Evolutionary conservation across 2,329 filamentous ascomycete genomes (phyloP).

Genomic region (Sporothrix curviconia): DNA sequence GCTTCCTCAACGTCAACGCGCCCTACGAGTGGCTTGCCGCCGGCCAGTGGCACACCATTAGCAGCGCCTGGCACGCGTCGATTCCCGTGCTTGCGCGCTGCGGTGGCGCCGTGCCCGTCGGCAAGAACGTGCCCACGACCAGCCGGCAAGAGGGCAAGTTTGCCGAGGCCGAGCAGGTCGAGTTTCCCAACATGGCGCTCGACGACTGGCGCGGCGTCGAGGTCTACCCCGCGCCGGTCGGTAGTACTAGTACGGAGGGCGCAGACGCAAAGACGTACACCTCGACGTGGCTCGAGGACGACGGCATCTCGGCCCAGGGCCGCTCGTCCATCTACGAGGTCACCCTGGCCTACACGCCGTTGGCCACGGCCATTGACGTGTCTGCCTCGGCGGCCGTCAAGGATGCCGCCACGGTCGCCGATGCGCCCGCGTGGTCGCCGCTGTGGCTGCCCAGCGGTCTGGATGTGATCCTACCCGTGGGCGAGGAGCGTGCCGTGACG

Average conservation of each 20-base stretch:
- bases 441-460: slow-evolving; percentile 25
- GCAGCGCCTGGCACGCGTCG: slow-evolving; percentile 26
- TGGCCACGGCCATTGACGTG: slow-evolving; percentile 19
- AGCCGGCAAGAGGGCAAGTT: slow-evolving; percentile 16
- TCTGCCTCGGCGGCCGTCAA: slow-evolving; percentile 13
- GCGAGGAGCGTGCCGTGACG: slow-evolving; percentile 26
- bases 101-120: slow-evolving; percentile 29
- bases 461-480: slow-evolving; percentile 26
- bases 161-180: slow-evolving; percentile 20
- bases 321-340: slow-evolving; percentile 23
- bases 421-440: slow-evolving; percentile 22
- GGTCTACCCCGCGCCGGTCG: slow-evolving; percentile 27
- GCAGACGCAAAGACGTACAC: slow-evolving; percentile 19
- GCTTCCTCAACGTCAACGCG: slow-evolving; percentile 52
- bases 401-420: slow-evolving; percentile 13
- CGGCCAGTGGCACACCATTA: slow-evolving; percentile 27
- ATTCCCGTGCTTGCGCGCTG: slow-evolving; percentile 28
- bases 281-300: slow-evolving; percentile 28
- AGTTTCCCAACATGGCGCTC: slow-evolving; percentile 26
- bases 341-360: slow-evolving; percentile 21
- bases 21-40: slow-evolving; percentile 44
- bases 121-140: slow-evolving; percentile 25
- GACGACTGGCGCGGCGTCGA: slow-evolving; percentile 31
- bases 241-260: neutral
- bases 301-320: slow-evolving; percentile 24